Conservation (phyloP, 2,329 filamentous ascomycete species). For the Botrytis pseudocinerea region DNA sequence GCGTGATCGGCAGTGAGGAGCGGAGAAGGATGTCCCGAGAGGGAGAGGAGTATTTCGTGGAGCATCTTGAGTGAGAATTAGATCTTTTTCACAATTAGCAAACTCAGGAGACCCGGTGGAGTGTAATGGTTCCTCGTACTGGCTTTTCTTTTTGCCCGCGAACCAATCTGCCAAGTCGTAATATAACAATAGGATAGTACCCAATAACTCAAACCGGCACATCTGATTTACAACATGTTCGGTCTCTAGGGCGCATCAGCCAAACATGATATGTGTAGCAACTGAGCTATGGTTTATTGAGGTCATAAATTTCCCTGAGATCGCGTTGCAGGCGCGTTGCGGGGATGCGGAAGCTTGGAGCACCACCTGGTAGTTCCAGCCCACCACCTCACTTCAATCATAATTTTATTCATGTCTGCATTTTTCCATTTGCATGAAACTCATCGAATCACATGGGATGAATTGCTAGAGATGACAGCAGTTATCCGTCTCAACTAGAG, state of each 20-base stretch:
- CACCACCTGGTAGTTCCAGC: neutral
- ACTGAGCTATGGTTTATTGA: neutral
- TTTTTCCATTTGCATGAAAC: neutral
- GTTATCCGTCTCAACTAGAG: neutral
- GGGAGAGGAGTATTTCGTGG: constrained; percentile 95
- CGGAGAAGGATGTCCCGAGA: constrained; percentile 90
- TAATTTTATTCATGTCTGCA: neutral
- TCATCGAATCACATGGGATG: neutral
- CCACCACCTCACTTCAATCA: neutral
- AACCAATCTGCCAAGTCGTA: constrained; percentile 33
- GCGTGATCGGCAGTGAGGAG: constrained; percentile 65
- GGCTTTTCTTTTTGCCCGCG: constrained; percentile 19
- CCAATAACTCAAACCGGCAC: constrained; percentile 41
- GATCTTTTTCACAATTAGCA: constrained; percentile 20
- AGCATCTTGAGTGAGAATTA: constrained; percentile 63
- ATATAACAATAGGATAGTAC: constrained; percentile 36
- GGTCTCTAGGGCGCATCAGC: neutral
- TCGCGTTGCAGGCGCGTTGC: constrained; percentile 16
- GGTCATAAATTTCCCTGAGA: constrained; percentile 8
- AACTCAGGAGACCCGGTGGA: constrained; percentile 21
- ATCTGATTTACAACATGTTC: constrained; percentile 31
- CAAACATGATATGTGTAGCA: neutral
- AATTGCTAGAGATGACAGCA: neutral
- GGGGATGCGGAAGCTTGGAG: neutral
- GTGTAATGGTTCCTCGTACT: neutral